These are phyloP conservation scores for Eutypa lata DNA, from an alignment of 2,329 filamentous ascomycete species.

Conservation along the genomic window DNA sequence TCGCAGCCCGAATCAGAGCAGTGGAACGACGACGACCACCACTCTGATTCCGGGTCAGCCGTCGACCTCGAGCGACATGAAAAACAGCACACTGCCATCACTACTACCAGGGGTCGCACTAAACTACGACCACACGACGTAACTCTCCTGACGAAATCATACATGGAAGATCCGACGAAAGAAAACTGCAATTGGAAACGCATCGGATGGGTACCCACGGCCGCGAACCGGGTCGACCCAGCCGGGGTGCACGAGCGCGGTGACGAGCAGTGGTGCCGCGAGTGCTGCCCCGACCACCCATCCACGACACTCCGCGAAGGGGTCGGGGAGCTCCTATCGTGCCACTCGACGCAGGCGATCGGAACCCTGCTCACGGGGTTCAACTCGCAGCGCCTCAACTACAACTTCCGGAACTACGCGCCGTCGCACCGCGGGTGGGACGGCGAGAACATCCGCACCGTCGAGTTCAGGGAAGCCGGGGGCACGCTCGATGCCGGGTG, in stretches of 20 bases:
- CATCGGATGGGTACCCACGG: constrained; percentile 12
- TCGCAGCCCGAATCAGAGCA: too few relatives aligned
- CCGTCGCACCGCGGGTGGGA: neutral
- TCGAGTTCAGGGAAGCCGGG: constrained; percentile 37
- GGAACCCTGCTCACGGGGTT: constrained; percentile 12
- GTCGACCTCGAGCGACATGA: too few relatives aligned
- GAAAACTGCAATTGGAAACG: constrained; percentile 7
- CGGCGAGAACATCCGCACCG: constrained; percentile 4
- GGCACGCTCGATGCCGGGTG: constrained; percentile 32
- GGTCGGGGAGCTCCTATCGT: constrained; percentile 20
- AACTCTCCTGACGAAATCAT: constrained; percentile 1
- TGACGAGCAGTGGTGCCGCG: neutral
- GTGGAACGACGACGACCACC: too few relatives aligned
- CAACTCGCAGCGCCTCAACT: constrained; percentile 12
- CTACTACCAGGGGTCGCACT: neutral
- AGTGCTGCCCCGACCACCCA: neutral
- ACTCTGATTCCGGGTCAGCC: too few relatives aligned
- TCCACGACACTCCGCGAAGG: constrained; percentile 5
- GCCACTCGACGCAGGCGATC: constrained; percentile 20
- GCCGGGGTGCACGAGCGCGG: neutral
- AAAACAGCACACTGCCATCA: neutral
- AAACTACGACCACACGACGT: constrained; percentile 18
- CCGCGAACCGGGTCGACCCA: constrained; percentile 3
- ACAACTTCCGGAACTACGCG: constrained; percentile 20
- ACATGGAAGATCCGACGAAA: neutral